Percentiles rank a stretch among this genome's conserved stretches.
Conservation (phyloP, 441 rosid genomes). For the Pelargonium australe region DNA sequence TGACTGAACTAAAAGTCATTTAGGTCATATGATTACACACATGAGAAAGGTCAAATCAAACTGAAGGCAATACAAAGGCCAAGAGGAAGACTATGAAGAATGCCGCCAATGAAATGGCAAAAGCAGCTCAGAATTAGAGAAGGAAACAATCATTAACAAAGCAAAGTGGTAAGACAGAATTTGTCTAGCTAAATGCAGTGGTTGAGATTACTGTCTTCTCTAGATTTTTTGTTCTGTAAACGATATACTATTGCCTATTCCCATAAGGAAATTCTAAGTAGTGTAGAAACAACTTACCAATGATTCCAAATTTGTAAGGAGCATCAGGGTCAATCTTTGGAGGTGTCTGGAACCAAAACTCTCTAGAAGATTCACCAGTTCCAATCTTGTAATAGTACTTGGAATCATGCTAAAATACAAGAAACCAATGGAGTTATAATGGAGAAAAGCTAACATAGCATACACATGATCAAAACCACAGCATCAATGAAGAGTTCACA, state of each 20-base stretch:
- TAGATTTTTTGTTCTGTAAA: not conserved
- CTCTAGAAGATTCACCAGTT: constrained; percentile 44
- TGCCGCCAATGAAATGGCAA: not conserved
- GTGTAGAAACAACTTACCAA: constrained; percentile 37
- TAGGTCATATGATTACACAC: not conserved
- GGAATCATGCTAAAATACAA: constrained; percentile 42
- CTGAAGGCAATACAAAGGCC: not conserved
- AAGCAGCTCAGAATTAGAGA: not conserved
- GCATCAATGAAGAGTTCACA: not conserved
- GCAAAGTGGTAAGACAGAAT: not conserved
- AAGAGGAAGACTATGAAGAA: not conserved
- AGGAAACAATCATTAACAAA: not conserved
- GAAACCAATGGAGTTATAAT: constrained; percentile 4
- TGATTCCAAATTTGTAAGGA: constrained; percentile 62
- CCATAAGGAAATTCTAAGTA: not conserved
- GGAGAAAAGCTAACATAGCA: not conserved
- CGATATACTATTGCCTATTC: not conserved
- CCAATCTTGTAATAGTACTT: constrained; percentile 63
- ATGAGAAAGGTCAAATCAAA: too few relatives aligned
- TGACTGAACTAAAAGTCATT: not conserved
- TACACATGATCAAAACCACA: not conserved
- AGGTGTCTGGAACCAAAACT: constrained; percentile 70
- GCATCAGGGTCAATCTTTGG: constrained; percentile 55
- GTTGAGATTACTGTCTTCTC: not conserved
- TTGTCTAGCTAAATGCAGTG: not conserved